Base-by-base conservation (phyloP, 1,284 basidiomycete species). In the Xerocomus cyaneibrunnescens region DNA sequence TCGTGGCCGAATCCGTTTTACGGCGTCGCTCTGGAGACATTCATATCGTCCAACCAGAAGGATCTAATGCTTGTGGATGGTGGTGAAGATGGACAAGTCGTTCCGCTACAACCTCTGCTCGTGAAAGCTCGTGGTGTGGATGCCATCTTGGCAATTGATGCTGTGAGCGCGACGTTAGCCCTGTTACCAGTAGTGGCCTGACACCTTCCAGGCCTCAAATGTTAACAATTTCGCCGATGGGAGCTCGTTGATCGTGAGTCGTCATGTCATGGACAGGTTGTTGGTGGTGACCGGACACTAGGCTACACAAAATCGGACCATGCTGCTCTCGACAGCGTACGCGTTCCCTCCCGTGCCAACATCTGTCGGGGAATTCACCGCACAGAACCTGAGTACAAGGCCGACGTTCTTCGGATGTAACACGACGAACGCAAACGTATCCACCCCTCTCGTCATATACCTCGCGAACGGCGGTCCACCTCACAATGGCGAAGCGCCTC, bases 91-190 rank as follows among this genome's bases (percentile, higher is more conserved):
- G 74, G 73, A 6, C 70, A 81, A 54, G 62, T 71, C 43, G 66
- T 79, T 21, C 79, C 83, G 0, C 48, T 84, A 13, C 76, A 79
- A 56, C 81, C 81, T 0, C 63, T 85, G 30, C 67, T 84, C 8
- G 77, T 81, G 41, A 71, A 75, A 45, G 76, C 76, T 3, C 72
- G 83, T 34, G 66, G 62, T 0, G 56, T 84, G 16, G 83, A 85
- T 57, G 64, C 75, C 4, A 74, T 85, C 49, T 52, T 85, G 32
- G 81, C 75, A 0, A 72, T 83, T 19, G 83, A 85, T 58, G 75
- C 68, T 19, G 74, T 75, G 54, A 59, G 73, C 53, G 3, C 5
- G 14, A 3, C 14, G 3, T n/a, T 32, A 13, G 10, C 0, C 19
- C 13, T 35, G 22, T n/a, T n/a, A 16, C 39, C 17, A 7, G n/a